A percentile compares a stretch with the other conserved stretches of the same genome.
Conservation (phyloP, 1,139 yeast genomes). For the Lodderomyces margitis region DNA sequence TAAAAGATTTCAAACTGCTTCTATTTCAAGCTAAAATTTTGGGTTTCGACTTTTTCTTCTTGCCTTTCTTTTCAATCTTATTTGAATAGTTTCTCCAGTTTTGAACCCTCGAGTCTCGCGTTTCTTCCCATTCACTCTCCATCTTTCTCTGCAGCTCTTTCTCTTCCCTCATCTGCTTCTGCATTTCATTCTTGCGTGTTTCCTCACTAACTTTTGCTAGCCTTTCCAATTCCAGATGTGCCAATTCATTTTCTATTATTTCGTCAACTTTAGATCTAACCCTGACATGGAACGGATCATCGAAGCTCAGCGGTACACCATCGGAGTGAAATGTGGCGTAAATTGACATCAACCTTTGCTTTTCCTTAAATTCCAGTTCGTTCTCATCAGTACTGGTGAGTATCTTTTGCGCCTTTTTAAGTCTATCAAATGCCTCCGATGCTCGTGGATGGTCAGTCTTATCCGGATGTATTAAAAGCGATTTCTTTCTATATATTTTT, state of each 20-base stretch:
- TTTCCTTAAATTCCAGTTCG: conserved; percentile 28
- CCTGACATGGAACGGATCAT: conserved; percentile 6
- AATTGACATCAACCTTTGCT: conserved; percentile 33
- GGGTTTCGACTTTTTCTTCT: conserved; percentile 22
- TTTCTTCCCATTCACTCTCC: conserved; percentile 61
- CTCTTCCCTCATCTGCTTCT: conserved; percentile 36
- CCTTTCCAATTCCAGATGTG: conserved; percentile 33
- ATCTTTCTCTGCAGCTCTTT: conserved; percentile 36
- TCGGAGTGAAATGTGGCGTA: conserved; percentile 16
- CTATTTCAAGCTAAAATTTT: conserved; percentile 39
- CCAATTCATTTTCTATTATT: conserved; percentile 35
- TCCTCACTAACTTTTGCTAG: conserved; percentile 31
- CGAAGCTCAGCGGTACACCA: conserved; percentile 5
- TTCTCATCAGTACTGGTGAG: conserved; percentile 21
- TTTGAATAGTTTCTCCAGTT: conserved; percentile 59
- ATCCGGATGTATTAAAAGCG: conserved; percentile 69
- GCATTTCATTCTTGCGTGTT: conserved; percentile 25
- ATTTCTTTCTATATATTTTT: conserved; percentile 54
- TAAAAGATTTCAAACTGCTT: too few species aligned
- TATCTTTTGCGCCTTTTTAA: conserved; percentile 38
- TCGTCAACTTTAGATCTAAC: conserved; percentile 18
- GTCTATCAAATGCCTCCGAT: conserved; percentile 58
- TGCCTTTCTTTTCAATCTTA: conserved; percentile 43
- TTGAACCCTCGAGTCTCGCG: conserved; percentile 55
- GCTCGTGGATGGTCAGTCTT: conserved; percentile 55